Conservation (phyloP, 495 filamentous ascomycete genomes). For the Xylaria bambusicola region DNA sequence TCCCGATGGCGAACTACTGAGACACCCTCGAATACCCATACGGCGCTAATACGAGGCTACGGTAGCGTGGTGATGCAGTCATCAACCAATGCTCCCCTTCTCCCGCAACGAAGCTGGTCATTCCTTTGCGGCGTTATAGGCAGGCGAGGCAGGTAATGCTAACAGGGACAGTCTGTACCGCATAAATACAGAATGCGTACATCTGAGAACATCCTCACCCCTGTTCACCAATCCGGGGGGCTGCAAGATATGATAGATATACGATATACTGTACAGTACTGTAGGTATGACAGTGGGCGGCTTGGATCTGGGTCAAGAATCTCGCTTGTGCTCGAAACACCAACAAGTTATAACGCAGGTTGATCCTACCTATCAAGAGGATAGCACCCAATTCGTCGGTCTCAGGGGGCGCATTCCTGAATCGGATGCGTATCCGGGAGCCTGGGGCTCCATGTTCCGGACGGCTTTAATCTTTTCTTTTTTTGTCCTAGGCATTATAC, state of each 20-base stretch:
- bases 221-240: slow-evolving; percentile 5
- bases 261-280: no score
- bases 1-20: not conserved
- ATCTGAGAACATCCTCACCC: slow-evolving; percentile 3
- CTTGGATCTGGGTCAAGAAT: slow-evolving; percentile 31
- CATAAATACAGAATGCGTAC: not conserved
- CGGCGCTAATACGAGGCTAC: slow-evolving; percentile 8
- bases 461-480: slow-evolving; percentile 12
- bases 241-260: slow-evolving; percentile 12
- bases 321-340: slow-evolving; percentile 26
- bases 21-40: no score
- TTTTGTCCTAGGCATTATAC: slow-evolving; percentile 28
- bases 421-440: slow-evolving; percentile 37
- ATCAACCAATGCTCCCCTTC: not conserved
- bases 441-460: slow-evolving; percentile 27
- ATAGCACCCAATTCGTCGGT: slow-evolving; percentile 29
- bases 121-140: no score
- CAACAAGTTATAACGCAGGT: not conserved
- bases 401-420: slow-evolving; percentile 34
- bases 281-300: slow-evolving; percentile 13
- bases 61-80: not conserved
- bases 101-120: not conserved
- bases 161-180: not conserved
- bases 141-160: not conserved
- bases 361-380: slow-evolving; percentile 26